Percentiles rank a stretch among this genome's conserved stretches.
Evolutionary conservation across 2,329 filamentous ascomycete genomes (phyloP).

Genomic region (Penicillium nordicum): DNA sequence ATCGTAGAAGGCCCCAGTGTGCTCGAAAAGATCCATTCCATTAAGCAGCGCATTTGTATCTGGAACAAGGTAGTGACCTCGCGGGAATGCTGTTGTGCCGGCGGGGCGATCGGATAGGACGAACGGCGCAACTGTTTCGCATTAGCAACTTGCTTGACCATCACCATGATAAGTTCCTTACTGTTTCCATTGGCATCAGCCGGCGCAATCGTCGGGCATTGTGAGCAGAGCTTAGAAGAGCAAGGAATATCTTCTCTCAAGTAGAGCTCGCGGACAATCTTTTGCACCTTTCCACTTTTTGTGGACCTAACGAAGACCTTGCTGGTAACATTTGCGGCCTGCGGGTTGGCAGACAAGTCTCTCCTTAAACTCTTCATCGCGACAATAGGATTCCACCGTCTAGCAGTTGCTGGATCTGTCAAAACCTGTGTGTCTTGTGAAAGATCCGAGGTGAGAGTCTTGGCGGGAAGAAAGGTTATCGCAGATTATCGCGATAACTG

Average conservation of each 20-base stretch:
- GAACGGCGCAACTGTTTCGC: slow-evolving; percentile 66
- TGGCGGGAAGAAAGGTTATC: slow-evolving; percentile 24
- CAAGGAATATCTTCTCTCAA: slow-evolving; percentile 95
- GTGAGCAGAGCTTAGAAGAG: slow-evolving; percentile 81
- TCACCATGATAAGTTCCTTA: slow-evolving; percentile 37
- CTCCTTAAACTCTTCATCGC: slow-evolving; percentile 63
- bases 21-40: slow-evolving; percentile 96
- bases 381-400: slow-evolving; percentile 14
- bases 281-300: slow-evolving; percentile 94
- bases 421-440: slow-evolving; percentile 3
- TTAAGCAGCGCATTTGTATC: slow-evolving; percentile 95
- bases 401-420: slow-evolving; percentile 7
- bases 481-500: slow-evolving; percentile 18
- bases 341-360: slow-evolving; percentile 51
- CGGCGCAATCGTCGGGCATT: slow-evolving; percentile 71
- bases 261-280: slow-evolving; percentile 96
- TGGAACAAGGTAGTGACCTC: slow-evolving; percentile 90
- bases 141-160: slow-evolving; percentile 19
- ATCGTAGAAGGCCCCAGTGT: slow-evolving; percentile 87
- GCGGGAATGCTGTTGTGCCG: slow-evolving; percentile 74
- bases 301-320: slow-evolving; percentile 95
- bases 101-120: slow-evolving; percentile 85
- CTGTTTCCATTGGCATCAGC: slow-evolving; percentile 74
- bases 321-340: slow-evolving; percentile 76
- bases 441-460: slow-evolving; percentile 16